Conservation (phyloP, 208 protist species). For the Trypanosoma mega region DNA sequence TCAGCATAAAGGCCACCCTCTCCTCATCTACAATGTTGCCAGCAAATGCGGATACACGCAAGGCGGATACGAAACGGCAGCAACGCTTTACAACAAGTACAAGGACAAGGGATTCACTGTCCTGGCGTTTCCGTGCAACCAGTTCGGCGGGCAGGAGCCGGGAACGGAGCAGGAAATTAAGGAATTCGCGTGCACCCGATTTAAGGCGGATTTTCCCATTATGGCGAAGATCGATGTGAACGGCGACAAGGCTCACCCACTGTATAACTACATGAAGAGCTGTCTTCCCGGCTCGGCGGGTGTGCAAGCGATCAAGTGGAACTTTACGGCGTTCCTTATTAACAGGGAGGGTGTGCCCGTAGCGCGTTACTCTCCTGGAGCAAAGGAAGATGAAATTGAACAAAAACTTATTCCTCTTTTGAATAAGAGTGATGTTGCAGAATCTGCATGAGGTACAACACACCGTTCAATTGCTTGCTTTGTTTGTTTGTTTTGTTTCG, state of each 20-base stretch:
- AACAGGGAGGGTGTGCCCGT: constrained; percentile 66
- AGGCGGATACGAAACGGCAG: constrained; percentile 73
- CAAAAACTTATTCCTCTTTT: constrained; percentile 46
- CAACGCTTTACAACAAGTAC: constrained; percentile 87
- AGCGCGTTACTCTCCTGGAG: constrained; percentile 58
- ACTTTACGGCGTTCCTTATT: constrained; percentile 93
- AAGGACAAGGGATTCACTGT: constrained; percentile 83
- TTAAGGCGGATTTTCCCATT: constrained; percentile 82
- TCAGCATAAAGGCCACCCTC: constrained; percentile 86
- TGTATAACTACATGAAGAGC: constrained; percentile 86
- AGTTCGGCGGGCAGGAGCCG: constrained; percentile 86
- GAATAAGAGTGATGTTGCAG: background rate
- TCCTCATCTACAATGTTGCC: constrained; percentile 93
- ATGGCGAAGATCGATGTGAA: constrained; percentile 93
- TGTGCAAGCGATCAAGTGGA: constrained; percentile 89
- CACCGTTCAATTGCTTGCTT: background rate
- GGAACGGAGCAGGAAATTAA: constrained; percentile 75
- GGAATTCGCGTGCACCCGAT: constrained; percentile 58
- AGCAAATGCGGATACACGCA: constrained; percentile 91
- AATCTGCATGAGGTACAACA: background rate
- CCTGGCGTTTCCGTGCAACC: constrained; percentile 93
- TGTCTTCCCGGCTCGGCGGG: constrained; percentile 55
- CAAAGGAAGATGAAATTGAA: constrained; percentile 53
- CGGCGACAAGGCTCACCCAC: constrained; percentile 67
- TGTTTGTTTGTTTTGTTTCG: background rate